These are phyloP conservation scores for Tetrahymena malaccensis DNA, from an alignment of 73 alveolate species.

Conservation along the genomic window DNA sequence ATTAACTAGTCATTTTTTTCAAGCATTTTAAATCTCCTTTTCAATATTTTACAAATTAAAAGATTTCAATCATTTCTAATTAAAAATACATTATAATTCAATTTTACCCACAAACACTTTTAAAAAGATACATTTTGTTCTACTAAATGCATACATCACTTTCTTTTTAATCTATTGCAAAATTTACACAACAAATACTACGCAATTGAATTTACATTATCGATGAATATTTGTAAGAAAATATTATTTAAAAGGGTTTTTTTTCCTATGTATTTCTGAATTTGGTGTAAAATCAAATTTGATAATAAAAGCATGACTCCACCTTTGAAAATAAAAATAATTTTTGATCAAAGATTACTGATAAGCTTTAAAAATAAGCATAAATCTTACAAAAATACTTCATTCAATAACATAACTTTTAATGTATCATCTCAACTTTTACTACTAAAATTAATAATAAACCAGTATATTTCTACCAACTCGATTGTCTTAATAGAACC, in stretches of 20 bases:
- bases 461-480: not conserved
- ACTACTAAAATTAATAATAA: too few species aligned
- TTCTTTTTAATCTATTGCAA: not conserved
- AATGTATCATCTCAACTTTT: not conserved
- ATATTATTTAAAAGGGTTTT: not conserved
- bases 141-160: not conserved
- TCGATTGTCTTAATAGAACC: not conserved
- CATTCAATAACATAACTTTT: not conserved
- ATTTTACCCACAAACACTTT: not conserved
- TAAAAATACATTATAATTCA: not conserved
- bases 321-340: not conserved
- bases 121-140: not conserved
- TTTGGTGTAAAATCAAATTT: not conserved
- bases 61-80: too few species aligned
- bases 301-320: not conserved
- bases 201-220: not conserved
- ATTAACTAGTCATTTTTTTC: too few species aligned
- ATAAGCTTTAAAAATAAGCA: not conserved
- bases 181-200: not conserved
- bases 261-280: not conserved
- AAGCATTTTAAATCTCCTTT: too few species aligned
- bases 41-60: too few species aligned
- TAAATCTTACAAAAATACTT: too few species aligned
- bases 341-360: not conserved
- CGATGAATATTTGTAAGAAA: too few species aligned